Conservation (phyloP, 352 stramenopile genomes). For the Globisporangium abappressorium region DNA sequence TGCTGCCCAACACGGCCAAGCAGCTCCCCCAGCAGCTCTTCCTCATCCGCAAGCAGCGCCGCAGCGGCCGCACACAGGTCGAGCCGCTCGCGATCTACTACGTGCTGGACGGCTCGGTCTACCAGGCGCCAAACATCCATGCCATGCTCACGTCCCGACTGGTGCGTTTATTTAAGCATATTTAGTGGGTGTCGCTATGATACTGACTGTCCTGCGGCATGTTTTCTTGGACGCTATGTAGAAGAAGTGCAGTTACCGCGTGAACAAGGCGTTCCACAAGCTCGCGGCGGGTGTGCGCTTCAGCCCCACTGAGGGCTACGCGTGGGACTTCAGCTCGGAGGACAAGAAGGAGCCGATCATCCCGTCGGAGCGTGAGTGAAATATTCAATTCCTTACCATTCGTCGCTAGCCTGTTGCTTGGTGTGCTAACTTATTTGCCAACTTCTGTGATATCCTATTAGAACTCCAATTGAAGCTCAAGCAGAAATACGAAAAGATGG, state of each 20-base stretch:
- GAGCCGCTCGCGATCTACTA: slow-evolving; percentile 87
- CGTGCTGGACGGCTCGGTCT: slow-evolving; percentile 83
- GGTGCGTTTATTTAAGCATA: slow-evolving; percentile 29
- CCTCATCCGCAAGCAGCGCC: slow-evolving; percentile 85
- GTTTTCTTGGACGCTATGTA: slow-evolving; percentile 17
- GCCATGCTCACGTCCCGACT: slow-evolving; percentile 84
- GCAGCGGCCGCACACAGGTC: slow-evolving; percentile 69
- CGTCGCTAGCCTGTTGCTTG: neutral
- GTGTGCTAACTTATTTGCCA: neutral
- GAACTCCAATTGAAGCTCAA: slow-evolving; percentile 85
- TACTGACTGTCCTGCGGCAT: neutral
- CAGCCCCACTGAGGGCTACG: slow-evolving; percentile 81
- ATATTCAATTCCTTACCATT: neutral
- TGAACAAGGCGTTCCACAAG: slow-evolving; percentile 82
- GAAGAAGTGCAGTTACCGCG: slow-evolving; percentile 86
- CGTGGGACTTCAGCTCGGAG: slow-evolving; percentile 85
- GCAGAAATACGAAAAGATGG: slow-evolving; percentile 85
- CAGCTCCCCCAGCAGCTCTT: slow-evolving; percentile 86
- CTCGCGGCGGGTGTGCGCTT: slow-evolving; percentile 77
- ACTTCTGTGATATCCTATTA: slow-evolving; percentile 15
- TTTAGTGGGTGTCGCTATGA: neutral
- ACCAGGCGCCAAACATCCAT: slow-evolving; percentile 87
- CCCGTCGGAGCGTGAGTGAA: slow-evolving; percentile 68
- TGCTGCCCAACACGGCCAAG: slow-evolving; percentile 79
- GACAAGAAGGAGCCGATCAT: slow-evolving; percentile 86